These are phyloP conservation scores for Excoecaria agallocha DNA, from an alignment of 345 rosid species.

Conservation along the genomic window DNA sequence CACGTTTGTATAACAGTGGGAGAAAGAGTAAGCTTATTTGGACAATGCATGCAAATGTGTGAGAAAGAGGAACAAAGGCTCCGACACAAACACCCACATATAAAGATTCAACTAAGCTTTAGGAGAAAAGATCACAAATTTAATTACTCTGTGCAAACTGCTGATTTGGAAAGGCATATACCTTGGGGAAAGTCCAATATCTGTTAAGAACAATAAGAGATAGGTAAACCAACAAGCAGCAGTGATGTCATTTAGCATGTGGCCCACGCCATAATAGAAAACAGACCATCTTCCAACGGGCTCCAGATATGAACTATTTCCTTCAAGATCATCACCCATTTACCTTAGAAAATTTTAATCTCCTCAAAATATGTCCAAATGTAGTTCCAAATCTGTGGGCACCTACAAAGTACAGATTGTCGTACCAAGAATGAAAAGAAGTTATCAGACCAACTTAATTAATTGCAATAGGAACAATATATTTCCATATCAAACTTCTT, in stretches of 20 bases:
- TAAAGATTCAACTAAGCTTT: neutral
- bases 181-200: constrained; percentile 88
- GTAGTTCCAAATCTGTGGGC: neutral
- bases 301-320: constrained; percentile 40
- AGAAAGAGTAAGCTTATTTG: neutral
- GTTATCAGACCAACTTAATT: neutral
- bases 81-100: neutral
- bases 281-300: constrained; percentile 76
- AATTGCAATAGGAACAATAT: neutral
- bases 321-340: constrained; percentile 40
- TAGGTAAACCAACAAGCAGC: constrained; percentile 98
- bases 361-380: neutral
- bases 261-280: constrained; percentile 81
- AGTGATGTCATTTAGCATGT: constrained; percentile 96
- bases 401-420: constrained; percentile 9
- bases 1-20: neutral
- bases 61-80: neutral
- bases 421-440: neutral
- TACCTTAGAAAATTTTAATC: neutral
- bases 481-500: neutral
- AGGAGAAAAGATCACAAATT: neutral
- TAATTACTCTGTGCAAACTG: neutral
- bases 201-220: constrained; percentile 76
- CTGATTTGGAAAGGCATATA: constrained; percentile 10
- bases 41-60: neutral